These are phyloP conservation scores for Saccharomycopsis synnaedendra DNA, from an alignment of 805 yeast genomes.

Conservation along the genomic window DNA sequence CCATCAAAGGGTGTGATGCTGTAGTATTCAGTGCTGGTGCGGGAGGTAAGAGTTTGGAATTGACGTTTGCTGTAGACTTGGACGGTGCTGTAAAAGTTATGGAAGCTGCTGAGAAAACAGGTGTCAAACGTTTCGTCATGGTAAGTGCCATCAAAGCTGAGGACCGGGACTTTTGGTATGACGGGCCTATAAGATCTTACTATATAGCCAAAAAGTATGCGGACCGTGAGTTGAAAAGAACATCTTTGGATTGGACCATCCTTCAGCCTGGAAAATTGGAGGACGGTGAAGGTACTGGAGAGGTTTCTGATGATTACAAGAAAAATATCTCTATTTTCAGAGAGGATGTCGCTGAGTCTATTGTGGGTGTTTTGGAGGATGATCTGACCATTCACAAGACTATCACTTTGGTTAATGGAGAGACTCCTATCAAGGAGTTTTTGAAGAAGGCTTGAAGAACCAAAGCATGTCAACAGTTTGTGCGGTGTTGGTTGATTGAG, in stretches of 20 bases:
- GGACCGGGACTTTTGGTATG: conserved; percentile 35
- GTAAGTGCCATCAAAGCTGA: conserved; percentile 47
- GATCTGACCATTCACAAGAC: conserved; percentile 30
- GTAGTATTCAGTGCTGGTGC: conserved; percentile 56
- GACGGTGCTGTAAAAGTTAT: conserved; percentile 49
- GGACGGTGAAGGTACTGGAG: conserved; percentile 30
- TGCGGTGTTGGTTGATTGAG: too few species aligned
- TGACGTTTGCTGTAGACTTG: conserved; percentile 41
- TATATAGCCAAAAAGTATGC: conserved; percentile 54
- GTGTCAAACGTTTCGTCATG: conserved; percentile 34
- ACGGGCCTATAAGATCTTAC: conserved; percentile 32
- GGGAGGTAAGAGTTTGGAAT: conserved; percentile 39
- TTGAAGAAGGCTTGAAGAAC: neutral
- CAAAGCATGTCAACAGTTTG: too few species aligned
- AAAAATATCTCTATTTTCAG: conserved; percentile 25
- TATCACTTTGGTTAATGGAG: conserved; percentile 35
- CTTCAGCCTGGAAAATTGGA: conserved; percentile 40
- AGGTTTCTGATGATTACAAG: conserved; percentile 20
- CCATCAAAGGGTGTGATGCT: conserved; percentile 37
- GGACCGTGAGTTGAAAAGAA: conserved; percentile 32
- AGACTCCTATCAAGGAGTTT: conserved; percentile 11
- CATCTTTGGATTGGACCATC: conserved; percentile 41
- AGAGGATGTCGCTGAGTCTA: conserved; percentile 44
- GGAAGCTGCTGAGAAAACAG: conserved; percentile 39
- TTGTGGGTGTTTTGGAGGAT: conserved; percentile 28